Conservation (phyloP, 306 rosid genomes). For the Quercus glauca region DNA sequence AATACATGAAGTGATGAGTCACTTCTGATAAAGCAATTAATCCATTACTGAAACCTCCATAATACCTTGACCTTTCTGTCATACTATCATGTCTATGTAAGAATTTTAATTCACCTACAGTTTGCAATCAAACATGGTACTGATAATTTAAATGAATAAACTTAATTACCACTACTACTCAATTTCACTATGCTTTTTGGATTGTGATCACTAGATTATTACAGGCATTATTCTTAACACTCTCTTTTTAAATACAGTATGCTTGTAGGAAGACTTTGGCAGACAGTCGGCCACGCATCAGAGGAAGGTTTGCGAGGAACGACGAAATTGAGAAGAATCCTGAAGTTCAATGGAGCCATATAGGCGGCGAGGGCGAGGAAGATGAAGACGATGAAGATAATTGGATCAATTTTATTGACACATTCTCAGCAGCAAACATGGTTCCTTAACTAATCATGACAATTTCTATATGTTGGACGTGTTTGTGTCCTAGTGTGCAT, state of each 20-base stretch:
- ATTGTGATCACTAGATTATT: no score
- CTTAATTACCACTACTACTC: not conserved
- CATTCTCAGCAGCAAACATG: conserved; percentile 55
- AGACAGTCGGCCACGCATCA: conserved; percentile 83
- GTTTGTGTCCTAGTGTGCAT: not conserved
- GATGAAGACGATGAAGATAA: conserved; percentile 62
- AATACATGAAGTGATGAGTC: no score
- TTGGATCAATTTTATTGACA: conserved; percentile 71
- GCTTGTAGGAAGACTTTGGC: conserved; percentile 93
- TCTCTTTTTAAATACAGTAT: conserved; percentile 46
- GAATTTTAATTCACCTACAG: no score
- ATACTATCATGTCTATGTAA: no score
- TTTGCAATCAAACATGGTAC: not conserved
- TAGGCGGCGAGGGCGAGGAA: conserved; percentile 54
- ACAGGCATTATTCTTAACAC: no score
- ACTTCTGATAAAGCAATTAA: no score
- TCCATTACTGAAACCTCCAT: no score
- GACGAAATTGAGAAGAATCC: conserved; percentile 55
- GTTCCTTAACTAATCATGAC: conserved; percentile 35
- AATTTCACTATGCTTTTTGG: not conserved
- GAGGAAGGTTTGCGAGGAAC: conserved; percentile 83
- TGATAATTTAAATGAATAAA: not conserved
- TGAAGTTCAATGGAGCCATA: conserved; percentile 50
- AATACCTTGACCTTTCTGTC: no score
- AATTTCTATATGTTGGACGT: not conserved